Conservation (phyloP, 1,284 basidiomycete genomes). For the Erythrobasidium hasegawianum region DNA sequence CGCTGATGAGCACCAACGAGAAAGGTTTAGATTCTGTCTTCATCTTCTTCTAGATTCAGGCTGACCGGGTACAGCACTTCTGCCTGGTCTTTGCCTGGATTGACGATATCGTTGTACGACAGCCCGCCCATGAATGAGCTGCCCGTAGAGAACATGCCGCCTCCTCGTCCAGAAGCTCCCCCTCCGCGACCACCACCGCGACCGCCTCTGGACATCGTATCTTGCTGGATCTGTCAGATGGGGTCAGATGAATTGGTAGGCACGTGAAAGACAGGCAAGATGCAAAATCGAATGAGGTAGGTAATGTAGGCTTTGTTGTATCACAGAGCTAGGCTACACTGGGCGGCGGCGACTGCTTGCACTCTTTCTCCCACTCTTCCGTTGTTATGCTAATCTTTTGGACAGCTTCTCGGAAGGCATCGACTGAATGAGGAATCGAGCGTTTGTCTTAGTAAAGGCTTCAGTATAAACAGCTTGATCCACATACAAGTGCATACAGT, state of each 20-base stretch:
- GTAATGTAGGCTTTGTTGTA: no score
- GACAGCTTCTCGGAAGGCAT: slow-evolving; percentile 27
- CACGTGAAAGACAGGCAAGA: no score
- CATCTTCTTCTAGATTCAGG: no score
- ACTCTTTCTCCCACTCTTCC: slow-evolving; percentile 30
- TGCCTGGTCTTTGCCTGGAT: background rate
- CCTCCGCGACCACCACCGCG: slow-evolving; percentile 28
- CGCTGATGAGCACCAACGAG: no score
- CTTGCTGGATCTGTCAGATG: no score
- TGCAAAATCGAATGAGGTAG: no score
- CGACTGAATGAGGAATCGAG: slow-evolving; percentile 16
- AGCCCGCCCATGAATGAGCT: slow-evolving; percentile 28
- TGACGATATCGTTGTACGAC: slow-evolving; percentile 26
- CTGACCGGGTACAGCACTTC: slow-evolving; percentile 30
- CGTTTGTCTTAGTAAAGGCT: no score
- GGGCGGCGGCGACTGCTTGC: background rate
- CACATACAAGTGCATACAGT: slow-evolving; percentile 27
- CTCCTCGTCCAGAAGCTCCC: slow-evolving; percentile 23
- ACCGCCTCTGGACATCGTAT: slow-evolving; percentile 10
- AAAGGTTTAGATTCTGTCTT: no score
- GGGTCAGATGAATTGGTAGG: no score
- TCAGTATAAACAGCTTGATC: no score
- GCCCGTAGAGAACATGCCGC: slow-evolving; percentile 26
- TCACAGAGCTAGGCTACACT: no score
- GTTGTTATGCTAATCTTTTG: slow-evolving; percentile 17